Percentiles rank a stretch among this genome's conserved stretches.
These are phyloP conservation scores for Sesbania bispinosa DNA, from an alignment of 306 rosid species.

Conservation along the genomic window DNA sequence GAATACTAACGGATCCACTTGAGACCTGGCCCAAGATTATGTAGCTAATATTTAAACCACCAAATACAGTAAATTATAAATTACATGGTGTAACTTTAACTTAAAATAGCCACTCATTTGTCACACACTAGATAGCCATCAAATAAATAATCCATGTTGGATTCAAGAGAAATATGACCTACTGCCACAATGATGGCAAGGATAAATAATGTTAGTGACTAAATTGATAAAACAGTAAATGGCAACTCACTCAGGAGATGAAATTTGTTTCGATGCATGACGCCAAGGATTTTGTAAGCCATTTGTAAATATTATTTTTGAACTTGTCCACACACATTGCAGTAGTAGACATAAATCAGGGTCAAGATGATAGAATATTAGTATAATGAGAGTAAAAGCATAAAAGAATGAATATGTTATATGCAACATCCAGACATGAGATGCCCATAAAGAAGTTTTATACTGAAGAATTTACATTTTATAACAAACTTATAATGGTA, in stretches of 20 bases:
- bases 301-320: constrained; percentile 80
- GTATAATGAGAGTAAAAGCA: not conserved
- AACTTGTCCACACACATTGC: constrained; percentile 51
- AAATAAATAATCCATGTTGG: constrained; percentile 6
- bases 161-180: not conserved
- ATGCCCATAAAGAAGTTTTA: not conserved
- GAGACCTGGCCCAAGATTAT: not conserved
- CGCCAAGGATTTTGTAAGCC: constrained; percentile 99
- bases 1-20: not conserved
- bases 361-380: constrained; percentile 1
- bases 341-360: constrained; percentile 9
- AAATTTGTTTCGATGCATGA: constrained; percentile 79
- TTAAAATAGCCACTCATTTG: constrained; percentile 6
- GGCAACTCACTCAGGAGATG: constrained; percentile 74
- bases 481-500: not conserved
- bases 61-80: not conserved
- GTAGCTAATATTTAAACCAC: not conserved
- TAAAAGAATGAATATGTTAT: not conserved
- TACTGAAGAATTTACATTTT: not conserved
- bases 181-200: not conserved
- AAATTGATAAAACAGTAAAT: constrained; percentile 22
- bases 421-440: not conserved
- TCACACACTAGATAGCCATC: constrained; percentile 1
- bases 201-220: constrained; percentile 8
- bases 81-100: not conserved